Percentiles rank a stretch among this genome's conserved stretches.
phyloP scores from a whole-genome alignment of 805 yeast genomes.

The Candida sakaeoensis region DNA sequence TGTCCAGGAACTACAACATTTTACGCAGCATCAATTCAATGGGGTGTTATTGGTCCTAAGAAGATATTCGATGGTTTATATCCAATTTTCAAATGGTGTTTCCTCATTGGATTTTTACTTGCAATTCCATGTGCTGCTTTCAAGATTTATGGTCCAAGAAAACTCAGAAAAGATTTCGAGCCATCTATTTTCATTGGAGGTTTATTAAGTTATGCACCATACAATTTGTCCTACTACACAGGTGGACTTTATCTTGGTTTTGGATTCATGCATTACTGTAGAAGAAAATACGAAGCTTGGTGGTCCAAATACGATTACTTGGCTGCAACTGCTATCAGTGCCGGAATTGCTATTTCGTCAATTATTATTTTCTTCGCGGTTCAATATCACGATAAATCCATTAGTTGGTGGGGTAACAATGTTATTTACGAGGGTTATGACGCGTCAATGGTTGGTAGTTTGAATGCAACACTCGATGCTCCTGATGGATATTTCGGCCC shows the following conservation, averaged over 20 bases:
- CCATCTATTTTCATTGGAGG: constrained; percentile 50
- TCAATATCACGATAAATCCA: constrained; percentile 36
- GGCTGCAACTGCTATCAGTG: constrained; percentile 47
- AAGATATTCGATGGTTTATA: constrained; percentile 50
- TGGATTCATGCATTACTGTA: constrained; percentile 48
- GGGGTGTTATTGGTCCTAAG: constrained; percentile 54
- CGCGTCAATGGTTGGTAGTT: constrained; percentile 17
- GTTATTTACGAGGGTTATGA: constrained; percentile 25
- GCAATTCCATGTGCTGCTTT: constrained; percentile 16
- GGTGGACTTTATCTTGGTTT: constrained; percentile 52
- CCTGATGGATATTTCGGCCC: constrained; percentile 35
- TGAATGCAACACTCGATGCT: constrained; percentile 19
- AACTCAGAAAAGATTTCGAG: constrained; percentile 33
- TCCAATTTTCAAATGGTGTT: constrained; percentile 47
- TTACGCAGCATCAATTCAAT: constrained; percentile 44
- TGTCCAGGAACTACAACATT: constrained; percentile 30
- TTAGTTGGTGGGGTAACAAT: constrained; percentile 63
- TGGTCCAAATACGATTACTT: constrained; percentile 69
- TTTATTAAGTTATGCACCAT: constrained; percentile 40
- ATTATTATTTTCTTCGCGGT: constrained; percentile 53
- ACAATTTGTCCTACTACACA: constrained; percentile 44
- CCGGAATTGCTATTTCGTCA: constrained; percentile 56
- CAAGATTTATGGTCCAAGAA: constrained; percentile 16
- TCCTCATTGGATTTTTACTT: constrained; percentile 44
- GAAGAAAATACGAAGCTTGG: constrained; percentile 45